Base-by-base conservation (phyloP, 495 filamentous ascomycete genomes). In the Articulospora tetracladia region DNA sequence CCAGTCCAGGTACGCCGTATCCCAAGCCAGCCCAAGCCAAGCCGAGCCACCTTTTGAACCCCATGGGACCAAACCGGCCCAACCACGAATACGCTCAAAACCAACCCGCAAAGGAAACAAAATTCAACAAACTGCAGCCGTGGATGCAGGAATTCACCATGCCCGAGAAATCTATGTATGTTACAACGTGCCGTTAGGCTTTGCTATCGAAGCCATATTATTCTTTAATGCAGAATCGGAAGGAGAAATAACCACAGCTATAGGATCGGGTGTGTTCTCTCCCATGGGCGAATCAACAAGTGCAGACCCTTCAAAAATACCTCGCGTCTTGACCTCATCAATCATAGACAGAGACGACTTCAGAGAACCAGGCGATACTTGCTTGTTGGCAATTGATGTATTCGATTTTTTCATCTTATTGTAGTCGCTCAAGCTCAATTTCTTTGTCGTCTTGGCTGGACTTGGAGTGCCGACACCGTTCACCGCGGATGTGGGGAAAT, bases 391-490 rank as follows among this genome's bases (percentile, higher is more conserved):
- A 17, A 19, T 34, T 19, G 58, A 58, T 3, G 58, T 39, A 27
- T 65, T 62, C 4, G 73, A 72, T 50, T 74, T 77, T 44, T 78
- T 78, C 66, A 73, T 80, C 59, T 79, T 71, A 51, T 73, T 81
- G 58, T 90, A 92, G 66, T 90, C 88, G 69, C 86, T 86, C n/a
- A 91, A 67, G 62, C 85, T 92, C 36, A 92, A 65, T 66, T 86
- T 86, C 75, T 90, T 92, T 73, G 76, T 81, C 1, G 55, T 57
- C 34, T 84, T 83, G 36, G 81, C 72, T 8, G 88, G 87, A 54
- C 81, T 87, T 2, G 85, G 80, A 19, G 75, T 75, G 0, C 72
- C 69, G 11, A 72, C 64, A 3, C 75, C 74, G 53, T 78, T 79
- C 30, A 76, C 67, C 4, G 75, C 67, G 0, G 78, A 67, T 44